Base-by-base conservation (phyloP, 2,329 filamentous ascomycete genomes). In the Calonectria leucothoes region DNA sequence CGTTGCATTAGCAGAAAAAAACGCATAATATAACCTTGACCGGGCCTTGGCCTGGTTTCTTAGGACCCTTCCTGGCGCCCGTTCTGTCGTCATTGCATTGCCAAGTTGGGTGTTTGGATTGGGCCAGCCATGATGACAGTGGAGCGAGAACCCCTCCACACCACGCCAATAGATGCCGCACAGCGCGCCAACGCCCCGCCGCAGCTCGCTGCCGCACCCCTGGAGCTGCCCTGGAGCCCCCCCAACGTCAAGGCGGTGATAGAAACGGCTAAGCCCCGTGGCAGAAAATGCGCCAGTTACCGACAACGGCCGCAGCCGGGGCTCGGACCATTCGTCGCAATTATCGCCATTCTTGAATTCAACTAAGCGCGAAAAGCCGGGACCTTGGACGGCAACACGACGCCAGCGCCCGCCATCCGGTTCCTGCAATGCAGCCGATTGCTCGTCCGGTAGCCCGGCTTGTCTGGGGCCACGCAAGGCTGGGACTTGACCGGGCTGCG, bases 351-450 rank as follows among this genome's bases (percentile, higher is more conserved):
- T 64, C 42, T 63, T 35, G 29, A 52, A 52, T 66, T 70, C 33
- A 70, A 68, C 39, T 45, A 65, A 57, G 48, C 55, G 48, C 70
- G n/a, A 71, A 52, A 33, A 49, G 48, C 57, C 65, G 27, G 52
- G 64, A 51, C 59, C 66, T 68, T 75, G 27, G 65, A 59, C 71
- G 72, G 42, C 73, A 75, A 70, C 64, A 69, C 66, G 39, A 71
- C 67, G 70, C 71, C 69, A 64, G 65, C 29, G 49, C 49, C 69
- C 63, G 71, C 71, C 69, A 73, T 66, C 69, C 66, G 69, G 71
- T 73, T 73, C 55, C 64, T 33, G 77, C 74, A 65, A 85, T 85
- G 84, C 83, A 83, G 79, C 81, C 82, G 31, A 79, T 85, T 75
- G 81, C 80, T 74, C 82, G 82, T 70, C 80, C 81, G 64, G 78